Conservation (phyloP, 2,329 filamentous ascomycete species). For the Diplodia corticola region DNA sequence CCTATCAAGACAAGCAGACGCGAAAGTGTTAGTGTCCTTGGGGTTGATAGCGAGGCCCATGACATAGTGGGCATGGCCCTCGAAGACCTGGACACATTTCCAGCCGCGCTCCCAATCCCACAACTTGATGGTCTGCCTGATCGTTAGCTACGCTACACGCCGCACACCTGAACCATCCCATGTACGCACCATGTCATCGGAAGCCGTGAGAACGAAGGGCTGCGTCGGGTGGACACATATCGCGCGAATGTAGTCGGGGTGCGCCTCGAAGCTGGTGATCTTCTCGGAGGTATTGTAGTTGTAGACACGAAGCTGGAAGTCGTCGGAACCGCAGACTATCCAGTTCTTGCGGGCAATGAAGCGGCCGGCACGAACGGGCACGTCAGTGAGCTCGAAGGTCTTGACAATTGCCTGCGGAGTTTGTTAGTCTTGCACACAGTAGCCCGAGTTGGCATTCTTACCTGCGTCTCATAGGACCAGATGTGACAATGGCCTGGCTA, state of each 20-base stretch:
- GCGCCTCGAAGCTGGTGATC: conserved; percentile 94
- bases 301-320: conserved; percentile 80
- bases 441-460: conserved; percentile 29
- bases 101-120: conserved; percentile 99
- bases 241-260: conserved; percentile 97
- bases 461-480: conserved; percentile 95
- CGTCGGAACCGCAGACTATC: conserved; percentile 93
- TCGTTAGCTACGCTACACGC: conserved; percentile 27
- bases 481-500: conserved; percentile 89
- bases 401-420: conserved; percentile 78
- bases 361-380: conserved; percentile 92
- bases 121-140: conserved; percentile 69
- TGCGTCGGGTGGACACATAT: conserved; percentile 95
- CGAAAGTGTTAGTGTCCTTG: conserved; percentile 77
- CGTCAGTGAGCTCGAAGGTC: conserved; percentile 98
- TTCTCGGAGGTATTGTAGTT: conserved; percentile 99
- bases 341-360: conserved; percentile 99
- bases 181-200: conserved; percentile 78
- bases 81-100: conserved; percentile 97
- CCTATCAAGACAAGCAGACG: conserved; percentile 84
- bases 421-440: conserved; percentile 27
- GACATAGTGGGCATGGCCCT: conserved; percentile 94
- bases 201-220: conserved; percentile 92
- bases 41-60: conserved; percentile 98
- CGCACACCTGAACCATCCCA: background rate